Percentiles rank a stretch among this genome's conserved stretches.
phyloP scores from a whole-genome alignment of 805 yeast species.

The Kuraishia capsulata region DNA sequence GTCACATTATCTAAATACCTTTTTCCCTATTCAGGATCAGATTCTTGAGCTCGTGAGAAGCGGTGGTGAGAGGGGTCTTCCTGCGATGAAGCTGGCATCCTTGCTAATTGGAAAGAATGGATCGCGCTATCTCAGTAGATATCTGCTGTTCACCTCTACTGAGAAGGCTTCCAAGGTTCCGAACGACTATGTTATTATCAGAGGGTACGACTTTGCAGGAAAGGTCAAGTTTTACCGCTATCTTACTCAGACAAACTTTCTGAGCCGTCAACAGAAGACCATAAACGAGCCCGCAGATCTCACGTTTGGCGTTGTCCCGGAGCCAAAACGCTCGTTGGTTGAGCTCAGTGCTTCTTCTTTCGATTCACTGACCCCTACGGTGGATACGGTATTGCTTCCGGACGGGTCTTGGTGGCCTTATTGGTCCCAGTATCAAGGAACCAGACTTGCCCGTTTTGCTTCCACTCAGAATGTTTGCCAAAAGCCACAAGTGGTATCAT shows the following conservation, averaged over 20 bases:
- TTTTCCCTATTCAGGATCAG: slow-evolving; percentile 61
- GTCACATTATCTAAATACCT: slow-evolving; percentile 29
- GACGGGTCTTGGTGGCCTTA: background rate
- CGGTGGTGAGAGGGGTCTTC: slow-evolving; percentile 40
- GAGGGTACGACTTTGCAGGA: slow-evolving; percentile 67
- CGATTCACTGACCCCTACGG: background rate
- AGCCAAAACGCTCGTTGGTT: background rate
- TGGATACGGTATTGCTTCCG: background rate
- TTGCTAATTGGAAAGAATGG: slow-evolving; percentile 48
- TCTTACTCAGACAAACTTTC: slow-evolving; percentile 34
- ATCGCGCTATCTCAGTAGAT: slow-evolving; percentile 17
- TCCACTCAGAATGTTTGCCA: background rate
- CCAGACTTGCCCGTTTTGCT: background rate
- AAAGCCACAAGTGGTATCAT: background rate
- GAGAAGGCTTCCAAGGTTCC: slow-evolving; percentile 11
- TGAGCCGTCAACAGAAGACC: slow-evolving; percentile 4
- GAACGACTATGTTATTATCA: slow-evolving; percentile 32
- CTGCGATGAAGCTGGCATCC: slow-evolving; percentile 46
- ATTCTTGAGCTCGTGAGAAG: slow-evolving; percentile 37
- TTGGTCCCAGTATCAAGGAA: background rate
- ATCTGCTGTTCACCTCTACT: slow-evolving; percentile 6
- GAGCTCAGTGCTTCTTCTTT: background rate
- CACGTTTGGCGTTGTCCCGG: background rate
- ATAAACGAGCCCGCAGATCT: slow-evolving; percentile 1
- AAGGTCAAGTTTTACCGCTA: slow-evolving; percentile 65